Evolutionary conservation across 176 grass and related monocot species (phyloP), one percentile per base, ranked within the genome.

Genomic region (Saccharum officinarum): DNA sequence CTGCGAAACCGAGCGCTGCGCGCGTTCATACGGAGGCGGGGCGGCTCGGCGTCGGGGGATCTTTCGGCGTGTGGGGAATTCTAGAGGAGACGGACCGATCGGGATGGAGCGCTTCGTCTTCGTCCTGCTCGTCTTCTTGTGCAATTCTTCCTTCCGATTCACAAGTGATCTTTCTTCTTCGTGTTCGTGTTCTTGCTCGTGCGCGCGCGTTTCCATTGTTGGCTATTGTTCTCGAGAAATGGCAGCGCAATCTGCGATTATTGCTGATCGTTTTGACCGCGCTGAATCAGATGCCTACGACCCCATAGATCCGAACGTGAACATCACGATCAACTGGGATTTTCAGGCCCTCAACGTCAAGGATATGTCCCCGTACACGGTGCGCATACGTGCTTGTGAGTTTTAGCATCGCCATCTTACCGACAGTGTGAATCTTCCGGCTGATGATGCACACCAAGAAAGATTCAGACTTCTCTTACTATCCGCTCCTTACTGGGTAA

Each of bases 291-390:
- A 80, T 64, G 91, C 82, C 2, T 97, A 97, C 25, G 94, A 97
- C 69, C 86, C 91, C 6, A 28, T 88, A 42, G 88, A 97, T 80
- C 94, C 94, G 12, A 79, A 91, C 26, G 87, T 81, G 47, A 86
- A 93, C 84, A 86, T 97, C 84, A 91, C 82, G 6, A 87, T 97
- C 91, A 90, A 81, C 7, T 97, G 91, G 94, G 94, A 96, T 76
- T 88, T 97, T 30, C 37, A 71, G 44, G 68, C 1, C 18, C 74
- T 85, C 50, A 62, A 36, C 57, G 16, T 18, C 72, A 42, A 55
- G 25, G 25, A 0, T 14, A 6, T 36, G 2, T 18, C 16, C n/a
- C 10, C 67, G 77, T 88, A 89, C 82, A 80, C 85, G 90, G 90
- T 95, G 84, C 84, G 83, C 62, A 82, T 82, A 20, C 14, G 1